Percentiles rank a stretch among this genome's conserved stretches.
These are phyloP conservation scores for Mycena leptocephala DNA, from an alignment of 768 basidiomycete genomes.

Conservation along the genomic window DNA sequence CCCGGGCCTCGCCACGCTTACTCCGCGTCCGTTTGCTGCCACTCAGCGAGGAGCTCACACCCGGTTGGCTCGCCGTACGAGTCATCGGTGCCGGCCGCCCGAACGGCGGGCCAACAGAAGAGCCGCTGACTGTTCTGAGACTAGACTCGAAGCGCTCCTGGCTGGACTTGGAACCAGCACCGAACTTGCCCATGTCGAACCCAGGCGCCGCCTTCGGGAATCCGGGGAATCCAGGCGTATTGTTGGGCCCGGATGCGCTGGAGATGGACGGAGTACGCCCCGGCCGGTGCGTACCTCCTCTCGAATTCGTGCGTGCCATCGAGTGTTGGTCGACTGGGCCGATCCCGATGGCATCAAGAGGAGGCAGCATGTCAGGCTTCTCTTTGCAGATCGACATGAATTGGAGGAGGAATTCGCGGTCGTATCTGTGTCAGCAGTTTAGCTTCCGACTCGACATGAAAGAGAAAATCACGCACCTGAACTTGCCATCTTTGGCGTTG, in stretches of 20 bases:
- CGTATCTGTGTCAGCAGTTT: constrained; percentile 73
- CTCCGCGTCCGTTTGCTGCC: constrained; percentile 78
- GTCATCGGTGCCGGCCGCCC: constrained; percentile 74
- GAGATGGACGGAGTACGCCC: constrained; percentile 61
- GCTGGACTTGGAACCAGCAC: constrained; percentile 71
- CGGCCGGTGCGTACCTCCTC: constrained; percentile 75
- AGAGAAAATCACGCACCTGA: constrained; percentile 67
- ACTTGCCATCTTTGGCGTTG: constrained; percentile 89
- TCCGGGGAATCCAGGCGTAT: constrained; percentile 57
- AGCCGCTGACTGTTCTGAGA: constrained; percentile 69
- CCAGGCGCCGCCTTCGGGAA: constrained; percentile 64
- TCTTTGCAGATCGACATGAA: constrained; percentile 97
- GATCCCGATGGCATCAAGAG: constrained; percentile 92
- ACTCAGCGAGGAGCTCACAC: constrained; percentile 65
- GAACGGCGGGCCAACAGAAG: constrained; percentile 63
- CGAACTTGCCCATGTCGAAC: constrained; percentile 79
- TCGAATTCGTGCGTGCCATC: constrained; percentile 70
- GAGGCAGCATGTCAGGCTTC: constrained; percentile 92
- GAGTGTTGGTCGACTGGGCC: constrained; percentile 78
- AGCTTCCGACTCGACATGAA: background rate
- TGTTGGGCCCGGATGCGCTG: constrained; percentile 23
- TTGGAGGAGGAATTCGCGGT: constrained; percentile 97
- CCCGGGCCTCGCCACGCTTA: constrained; percentile 89
- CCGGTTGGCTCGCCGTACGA: constrained; percentile 79
- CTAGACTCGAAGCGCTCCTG: constrained; percentile 76